These are phyloP conservation scores for Glonium stellatum DNA, from an alignment of 495 filamentous ascomycete species.

Conservation along the genomic window DNA sequence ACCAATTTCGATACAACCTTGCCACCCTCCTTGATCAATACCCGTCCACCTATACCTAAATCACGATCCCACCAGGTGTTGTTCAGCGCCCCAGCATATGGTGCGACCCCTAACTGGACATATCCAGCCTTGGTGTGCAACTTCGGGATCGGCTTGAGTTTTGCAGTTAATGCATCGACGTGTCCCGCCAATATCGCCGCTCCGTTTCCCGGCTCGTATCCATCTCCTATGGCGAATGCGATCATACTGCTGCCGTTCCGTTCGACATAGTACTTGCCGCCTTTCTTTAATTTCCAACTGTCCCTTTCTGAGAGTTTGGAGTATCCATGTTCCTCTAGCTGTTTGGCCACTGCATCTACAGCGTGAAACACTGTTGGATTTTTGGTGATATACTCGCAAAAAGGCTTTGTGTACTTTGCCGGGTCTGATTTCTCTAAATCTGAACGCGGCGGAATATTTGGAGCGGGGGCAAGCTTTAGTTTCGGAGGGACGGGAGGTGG, in stretches of 20 bases:
- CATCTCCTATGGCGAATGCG: slow-evolving; percentile 75
- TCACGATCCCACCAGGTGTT: slow-evolving; percentile 93
- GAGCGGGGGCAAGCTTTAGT: slow-evolving; percentile 4
- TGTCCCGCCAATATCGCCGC: slow-evolving; percentile 77
- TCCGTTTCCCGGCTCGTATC: slow-evolving; percentile 82
- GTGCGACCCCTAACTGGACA: slow-evolving; percentile 83
- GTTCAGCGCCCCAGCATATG: slow-evolving; percentile 81
- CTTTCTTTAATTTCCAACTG: slow-evolving; percentile 68
- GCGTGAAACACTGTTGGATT: slow-evolving; percentile 93
- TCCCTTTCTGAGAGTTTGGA: slow-evolving; percentile 71
- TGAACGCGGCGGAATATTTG: background rate
- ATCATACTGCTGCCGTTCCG: slow-evolving; percentile 83
- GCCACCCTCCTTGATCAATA: slow-evolving; percentile 71
- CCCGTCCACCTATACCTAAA: slow-evolving; percentile 79
- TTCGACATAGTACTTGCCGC: slow-evolving; percentile 82
- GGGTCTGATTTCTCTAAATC: slow-evolving; percentile 9
- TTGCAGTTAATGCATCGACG: slow-evolving; percentile 83
- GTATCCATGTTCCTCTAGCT: slow-evolving; percentile 66
- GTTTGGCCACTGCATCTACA: slow-evolving; percentile 64
- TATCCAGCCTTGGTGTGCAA: slow-evolving; percentile 76
- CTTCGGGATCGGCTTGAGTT: slow-evolving; percentile 79
- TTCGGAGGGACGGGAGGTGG: slow-evolving; percentile 28
- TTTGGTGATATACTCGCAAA: slow-evolving; percentile 76
- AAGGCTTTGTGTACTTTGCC: slow-evolving; percentile 65
- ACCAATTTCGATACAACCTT: slow-evolving; percentile 80